Percentiles rank a stretch among this genome's conserved stretches.
Conservation (phyloP, 371 early-diverging fungal species). For the Mortierella sp. region DNA sequence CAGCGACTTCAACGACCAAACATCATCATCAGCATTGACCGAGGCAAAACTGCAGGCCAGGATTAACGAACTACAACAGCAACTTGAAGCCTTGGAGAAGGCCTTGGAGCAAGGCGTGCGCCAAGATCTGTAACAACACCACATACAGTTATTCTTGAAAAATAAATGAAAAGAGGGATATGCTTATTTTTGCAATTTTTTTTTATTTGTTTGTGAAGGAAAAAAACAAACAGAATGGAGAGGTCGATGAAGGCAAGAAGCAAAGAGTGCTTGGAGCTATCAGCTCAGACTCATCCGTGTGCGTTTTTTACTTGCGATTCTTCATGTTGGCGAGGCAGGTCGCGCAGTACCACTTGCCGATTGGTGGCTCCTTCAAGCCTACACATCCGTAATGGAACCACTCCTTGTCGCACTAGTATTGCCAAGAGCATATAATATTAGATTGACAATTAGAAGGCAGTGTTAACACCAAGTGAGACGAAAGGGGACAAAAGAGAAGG, state of each 20-base stretch:
- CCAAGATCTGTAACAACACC: slow-evolving; percentile 2
- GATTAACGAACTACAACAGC: slow-evolving; percentile 45
- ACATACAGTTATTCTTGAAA: too few species aligned
- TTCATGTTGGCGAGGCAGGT: slow-evolving; percentile 76
- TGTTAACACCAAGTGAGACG: neutral
- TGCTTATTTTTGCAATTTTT: neutral
- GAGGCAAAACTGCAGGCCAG: slow-evolving; percentile 40
- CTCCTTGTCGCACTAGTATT: slow-evolving; percentile 83
- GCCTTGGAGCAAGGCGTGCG: slow-evolving; percentile 12
- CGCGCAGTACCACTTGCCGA: slow-evolving; percentile 94
- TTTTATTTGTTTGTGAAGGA: neutral
- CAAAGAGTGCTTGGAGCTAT: neutral
- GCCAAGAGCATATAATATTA: neutral
- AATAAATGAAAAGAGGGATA: neutral
- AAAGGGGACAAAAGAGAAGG: neutral
- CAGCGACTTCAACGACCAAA: neutral
- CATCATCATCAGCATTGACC: slow-evolving; percentile 14
- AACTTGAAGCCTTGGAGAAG: slow-evolving; percentile 40
- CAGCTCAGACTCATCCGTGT: neutral
- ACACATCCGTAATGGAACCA: slow-evolving; percentile 99
- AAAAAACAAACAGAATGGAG: too few species aligned
- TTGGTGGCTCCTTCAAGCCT: slow-evolving; percentile 86
- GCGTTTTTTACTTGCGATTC: slow-evolving; percentile 43
- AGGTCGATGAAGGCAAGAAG: neutral
- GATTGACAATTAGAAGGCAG: neutral